Percentiles rank a stretch among this genome's conserved stretches.
phyloP scores from a whole-genome alignment of 345 rosid genomes.

The Diplotaxis tenuifolia region DNA sequence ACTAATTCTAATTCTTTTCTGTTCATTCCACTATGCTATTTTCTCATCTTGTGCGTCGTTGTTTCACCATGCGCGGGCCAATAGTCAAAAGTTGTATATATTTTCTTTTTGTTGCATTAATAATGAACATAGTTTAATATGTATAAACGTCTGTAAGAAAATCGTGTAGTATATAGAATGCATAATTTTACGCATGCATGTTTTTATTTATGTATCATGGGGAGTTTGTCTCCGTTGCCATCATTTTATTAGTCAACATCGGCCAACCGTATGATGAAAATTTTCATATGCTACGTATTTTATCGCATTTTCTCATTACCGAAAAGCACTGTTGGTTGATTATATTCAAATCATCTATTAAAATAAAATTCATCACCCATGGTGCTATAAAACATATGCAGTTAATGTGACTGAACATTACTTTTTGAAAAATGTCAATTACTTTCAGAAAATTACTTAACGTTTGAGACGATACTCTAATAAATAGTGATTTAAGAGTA shows the following conservation, averaged over 20 bases:
- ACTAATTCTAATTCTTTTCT: not conserved
- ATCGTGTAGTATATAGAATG: not conserved
- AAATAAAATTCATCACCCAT: not conserved
- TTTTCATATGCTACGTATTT: not conserved
- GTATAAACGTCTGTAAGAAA: not conserved
- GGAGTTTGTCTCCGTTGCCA: not conserved
- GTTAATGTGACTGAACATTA: not conserved
- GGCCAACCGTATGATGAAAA: not conserved
- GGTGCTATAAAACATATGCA: not conserved
- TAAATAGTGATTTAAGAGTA: not conserved
- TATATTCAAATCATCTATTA: not conserved
- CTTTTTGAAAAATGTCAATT: not conserved
- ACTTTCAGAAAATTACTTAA: not conserved
- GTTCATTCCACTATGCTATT: not conserved
- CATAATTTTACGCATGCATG: slow-evolving; percentile 20
- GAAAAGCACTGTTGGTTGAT: not conserved
- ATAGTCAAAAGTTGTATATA: not conserved
- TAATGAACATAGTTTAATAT: not conserved
- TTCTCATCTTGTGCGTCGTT: not conserved
- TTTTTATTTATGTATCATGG: slow-evolving; percentile 5
- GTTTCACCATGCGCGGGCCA: not conserved
- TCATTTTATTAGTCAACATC: slow-evolving; percentile 1
- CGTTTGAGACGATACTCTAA: not conserved
- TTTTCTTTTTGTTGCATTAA: not conserved
- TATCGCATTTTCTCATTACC: not conserved